Evolutionary conservation across 2,329 filamentous ascomycete genomes (phyloP).

Genomic region (Epichloe scottii): DNA sequence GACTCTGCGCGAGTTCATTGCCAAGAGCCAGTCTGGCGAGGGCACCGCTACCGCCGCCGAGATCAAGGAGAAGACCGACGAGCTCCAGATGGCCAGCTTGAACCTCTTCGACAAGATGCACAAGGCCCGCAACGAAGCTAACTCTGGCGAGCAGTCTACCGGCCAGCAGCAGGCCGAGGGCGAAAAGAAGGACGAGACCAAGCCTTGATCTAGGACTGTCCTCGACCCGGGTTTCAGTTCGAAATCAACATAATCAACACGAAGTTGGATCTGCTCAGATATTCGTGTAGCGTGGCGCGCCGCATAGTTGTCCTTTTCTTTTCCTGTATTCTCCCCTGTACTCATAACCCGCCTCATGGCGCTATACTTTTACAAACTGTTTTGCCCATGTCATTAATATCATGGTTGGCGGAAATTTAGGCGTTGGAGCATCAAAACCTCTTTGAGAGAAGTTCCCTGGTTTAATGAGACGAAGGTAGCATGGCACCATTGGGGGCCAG

Average conservation of each 20-base stretch:
- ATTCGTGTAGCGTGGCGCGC: constrained; percentile 21
- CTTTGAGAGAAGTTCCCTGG: constrained; percentile 26
- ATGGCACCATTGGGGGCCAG: constrained; percentile 28
- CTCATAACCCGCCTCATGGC: constrained; percentile 32
- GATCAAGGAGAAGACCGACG: constrained; percentile 97
- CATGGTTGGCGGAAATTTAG: constrained; percentile 30
- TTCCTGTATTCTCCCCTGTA: constrained; percentile 34
- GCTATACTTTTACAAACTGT: constrained; percentile 21
- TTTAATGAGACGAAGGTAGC: constrained; percentile 30
- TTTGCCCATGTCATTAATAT: constrained; percentile 34
- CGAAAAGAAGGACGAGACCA: constrained; percentile 67
- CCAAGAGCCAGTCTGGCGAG: constrained; percentile 91
- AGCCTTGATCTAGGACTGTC: constrained; percentile 40
- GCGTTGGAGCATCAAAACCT: constrained; percentile 41
- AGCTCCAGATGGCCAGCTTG: constrained; percentile 89
- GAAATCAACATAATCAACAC: not conserved
- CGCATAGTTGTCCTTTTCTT: constrained; percentile 20
- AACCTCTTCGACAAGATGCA: constrained; percentile 99
- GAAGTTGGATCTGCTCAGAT: constrained; percentile 15
- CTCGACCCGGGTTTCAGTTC: not conserved
- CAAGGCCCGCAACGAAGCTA: constrained; percentile 70
- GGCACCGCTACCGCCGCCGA: constrained; percentile 73
- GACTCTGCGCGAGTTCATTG: constrained; percentile 74
- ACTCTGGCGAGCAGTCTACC: constrained; percentile 36
- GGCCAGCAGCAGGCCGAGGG: constrained; percentile 45